Base-by-base conservation (phyloP, 352 stramenopile species). In the Pythium phragmiticola region DNA sequence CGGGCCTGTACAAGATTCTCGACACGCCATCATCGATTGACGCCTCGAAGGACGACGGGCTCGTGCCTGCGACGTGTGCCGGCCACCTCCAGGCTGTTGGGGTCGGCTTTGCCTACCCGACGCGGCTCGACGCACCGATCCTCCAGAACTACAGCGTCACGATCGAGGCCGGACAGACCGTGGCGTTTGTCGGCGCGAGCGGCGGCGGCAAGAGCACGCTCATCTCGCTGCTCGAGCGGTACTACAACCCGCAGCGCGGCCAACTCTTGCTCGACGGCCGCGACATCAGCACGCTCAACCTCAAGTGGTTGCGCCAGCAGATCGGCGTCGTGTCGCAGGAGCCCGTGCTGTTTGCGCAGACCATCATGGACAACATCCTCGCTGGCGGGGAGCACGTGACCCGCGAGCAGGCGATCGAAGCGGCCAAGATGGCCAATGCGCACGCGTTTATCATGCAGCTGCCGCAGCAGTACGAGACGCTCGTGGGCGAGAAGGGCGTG, bases 201-300 rank as follows among this genome's bases (percentile, higher is more conserved):
- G 70, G 70, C 14, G 63, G 70, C 9, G 70, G 70, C 30, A 77
- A 77, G 49, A 75, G 67, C 54, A 75, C 70, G 33, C 39, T 98
- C 54, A 63, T 77, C 7, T 43, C 49, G 7, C 69, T 97, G 48
- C 63, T 97, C 14, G 66, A 92, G 58, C 63, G 89, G n/a, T 96
- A 97, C 59, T 98, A 98, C 65, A 75, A 90, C 55, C 78, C 84
- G 9, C 71, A 68, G 48, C 52, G 65, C 28, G 91, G 91, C 28
- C 36, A 54, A n/a, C 64, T 98, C 14, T 59, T 75, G 4, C 76
- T 96, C 34, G 81, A 96, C 66, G 89, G 82, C 37, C 65, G 69
- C 54, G 69, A 88, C 46, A 70, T 94, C 33, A 39, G 34, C 30
- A 72, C 83, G 34, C 52, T 92, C 14, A 87, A 94, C 56, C 47